phyloP scores from a whole-genome alignment of 805 yeast genomes.

The Suhomyces prunicola region DNA sequence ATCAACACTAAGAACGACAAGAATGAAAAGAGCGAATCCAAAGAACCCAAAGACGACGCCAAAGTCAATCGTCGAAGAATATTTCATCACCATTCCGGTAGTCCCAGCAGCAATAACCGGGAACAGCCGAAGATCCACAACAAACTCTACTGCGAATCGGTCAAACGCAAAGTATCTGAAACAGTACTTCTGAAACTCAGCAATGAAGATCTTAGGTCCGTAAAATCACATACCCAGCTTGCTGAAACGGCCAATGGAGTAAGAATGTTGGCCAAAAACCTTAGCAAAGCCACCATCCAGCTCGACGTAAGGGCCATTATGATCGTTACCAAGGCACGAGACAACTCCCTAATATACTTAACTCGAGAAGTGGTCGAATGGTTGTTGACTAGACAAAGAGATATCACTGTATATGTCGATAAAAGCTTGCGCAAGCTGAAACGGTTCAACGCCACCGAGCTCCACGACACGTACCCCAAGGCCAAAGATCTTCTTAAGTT shows the following conservation, averaged over 20 bases:
- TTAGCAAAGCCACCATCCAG: slow-evolving; percentile 67
- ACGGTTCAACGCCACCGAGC: slow-evolving; percentile 58
- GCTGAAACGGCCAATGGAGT: slow-evolving; percentile 83
- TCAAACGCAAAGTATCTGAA: slow-evolving; percentile 8
- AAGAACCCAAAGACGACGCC: background rate
- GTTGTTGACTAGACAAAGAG: slow-evolving; percentile 46
- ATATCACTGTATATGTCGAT: slow-evolving; percentile 67
- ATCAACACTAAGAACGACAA: background rate
- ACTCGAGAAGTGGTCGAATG: slow-evolving; percentile 81
- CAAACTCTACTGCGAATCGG: slow-evolving; percentile 28
- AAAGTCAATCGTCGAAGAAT: background rate
- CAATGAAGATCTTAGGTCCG: slow-evolving; percentile 47
- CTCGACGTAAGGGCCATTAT: slow-evolving; percentile 67
- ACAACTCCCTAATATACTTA: slow-evolving; percentile 68
- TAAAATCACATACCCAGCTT: slow-evolving; percentile 67
- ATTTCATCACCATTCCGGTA: background rate
- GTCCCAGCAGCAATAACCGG: slow-evolving; percentile 1
- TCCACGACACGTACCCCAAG: slow-evolving; percentile 46
- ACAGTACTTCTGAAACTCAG: slow-evolving; percentile 7
- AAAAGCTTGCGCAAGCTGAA: slow-evolving; percentile 56
- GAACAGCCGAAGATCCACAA: slow-evolving; percentile 28
- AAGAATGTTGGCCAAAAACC: slow-evolving; percentile 66
- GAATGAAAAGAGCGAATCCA: background rate
- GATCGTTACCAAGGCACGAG: slow-evolving; percentile 89
- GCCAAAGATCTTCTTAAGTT: slow-evolving; percentile 49